phyloP scores from a whole-genome alignment of 1,139 yeast species.

The Saccharomyces pastorianus region DNA sequence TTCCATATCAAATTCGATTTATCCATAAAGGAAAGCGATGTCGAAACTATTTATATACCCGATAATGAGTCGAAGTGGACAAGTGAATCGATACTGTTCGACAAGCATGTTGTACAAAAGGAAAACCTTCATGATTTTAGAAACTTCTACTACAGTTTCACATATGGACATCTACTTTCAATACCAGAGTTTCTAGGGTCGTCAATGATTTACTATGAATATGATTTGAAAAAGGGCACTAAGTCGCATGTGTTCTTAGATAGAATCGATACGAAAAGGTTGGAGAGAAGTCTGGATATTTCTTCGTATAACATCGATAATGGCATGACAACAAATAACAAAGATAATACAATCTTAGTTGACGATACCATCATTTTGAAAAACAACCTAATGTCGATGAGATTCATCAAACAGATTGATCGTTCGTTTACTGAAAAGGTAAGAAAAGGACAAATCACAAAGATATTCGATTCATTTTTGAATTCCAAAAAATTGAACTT shows the following conservation, averaged over 20 bases:
- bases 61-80: conserved; percentile 33
- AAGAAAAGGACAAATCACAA: conserved; percentile 18
- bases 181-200: conserved; percentile 27
- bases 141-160: conserved; percentile 27
- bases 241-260: conserved; percentile 26
- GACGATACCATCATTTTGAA: conserved; percentile 22
- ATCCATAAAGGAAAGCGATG: conserved; percentile 21
- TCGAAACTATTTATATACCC: conserved; percentile 28
- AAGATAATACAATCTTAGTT: conserved; percentile 9
- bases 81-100: not conserved
- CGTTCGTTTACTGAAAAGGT: conserved; percentile 19
- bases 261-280: conserved; percentile 25
- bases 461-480: conserved; percentile 20
- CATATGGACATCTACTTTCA: conserved; percentile 22
- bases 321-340: conserved; percentile 4
- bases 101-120: conserved; percentile 9
- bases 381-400: conserved; percentile 26
- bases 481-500: conserved; percentile 19
- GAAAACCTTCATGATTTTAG: conserved; percentile 18
- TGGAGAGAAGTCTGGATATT: conserved; percentile 18
- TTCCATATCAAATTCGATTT: conserved; percentile 35
- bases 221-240: conserved; percentile 16
- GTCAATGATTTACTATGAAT: conserved; percentile 27
- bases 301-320: conserved; percentile 1
- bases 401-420: conserved; percentile 21